Percentiles rank a stretch among this genome's conserved stretches.
These are phyloP conservation scores for Teratosphaeria gauchensis DNA, from an alignment of 2,329 filamentous ascomycete genomes.

Conservation along the genomic window DNA sequence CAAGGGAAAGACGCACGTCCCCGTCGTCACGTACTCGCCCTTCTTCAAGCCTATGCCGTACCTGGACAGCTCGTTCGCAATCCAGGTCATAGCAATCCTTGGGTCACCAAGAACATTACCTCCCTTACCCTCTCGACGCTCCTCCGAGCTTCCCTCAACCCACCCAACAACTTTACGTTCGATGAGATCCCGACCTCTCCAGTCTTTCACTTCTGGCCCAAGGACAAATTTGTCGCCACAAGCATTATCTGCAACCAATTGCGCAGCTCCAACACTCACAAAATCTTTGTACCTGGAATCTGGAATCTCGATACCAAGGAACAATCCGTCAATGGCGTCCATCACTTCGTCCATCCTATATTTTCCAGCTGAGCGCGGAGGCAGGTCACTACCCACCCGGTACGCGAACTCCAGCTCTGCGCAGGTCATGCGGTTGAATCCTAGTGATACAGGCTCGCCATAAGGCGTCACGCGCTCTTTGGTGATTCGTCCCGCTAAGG, in stretches of 20 bases:
- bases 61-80: neutral
- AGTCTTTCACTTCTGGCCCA: slow-evolving; percentile 1
- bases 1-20: neutral
- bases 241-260: slow-evolving; percentile 1
- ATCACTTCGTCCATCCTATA: neutral
- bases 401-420: slow-evolving; percentile 1
- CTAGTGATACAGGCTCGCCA: neutral
- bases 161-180: neutral
- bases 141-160: neutral
- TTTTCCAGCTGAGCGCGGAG: neutral
- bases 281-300: slow-evolving; percentile 1
- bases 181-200: neutral
- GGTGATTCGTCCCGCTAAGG: neutral
- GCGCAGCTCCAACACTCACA: neutral
- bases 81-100: neutral
- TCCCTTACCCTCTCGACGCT: neutral
- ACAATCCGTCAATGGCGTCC: neutral
- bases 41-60: neutral
- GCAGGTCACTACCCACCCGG: neutral
- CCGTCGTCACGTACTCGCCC: slow-evolving; percentile 1
- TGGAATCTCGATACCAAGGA: slow-evolving; percentile 1
- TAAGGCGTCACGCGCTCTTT: neutral
- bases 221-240: slow-evolving; percentile 1
- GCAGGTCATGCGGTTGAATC: neutral
- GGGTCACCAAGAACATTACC: slow-evolving; percentile 1